Percentiles rank a stretch among this genome's conserved stretches.
Conservation (phyloP, 805 yeast species). For the Schwanniomyces occidentalis region DNA sequence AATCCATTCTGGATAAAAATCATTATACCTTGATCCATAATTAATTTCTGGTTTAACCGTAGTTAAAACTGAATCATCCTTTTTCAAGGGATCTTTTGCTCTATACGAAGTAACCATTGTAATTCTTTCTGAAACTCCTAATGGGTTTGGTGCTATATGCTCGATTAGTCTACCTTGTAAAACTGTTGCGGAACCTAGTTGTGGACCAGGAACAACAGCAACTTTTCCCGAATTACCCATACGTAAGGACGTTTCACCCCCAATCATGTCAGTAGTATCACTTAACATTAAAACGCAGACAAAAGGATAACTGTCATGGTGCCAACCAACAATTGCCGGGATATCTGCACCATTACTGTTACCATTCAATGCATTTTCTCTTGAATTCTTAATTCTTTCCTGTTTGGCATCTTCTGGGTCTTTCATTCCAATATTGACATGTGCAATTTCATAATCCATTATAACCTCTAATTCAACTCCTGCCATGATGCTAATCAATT, state of each 20-base stretch:
- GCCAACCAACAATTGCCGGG: constrained; percentile 65
- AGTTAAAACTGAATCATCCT: constrained; percentile 32
- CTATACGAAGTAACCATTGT: constrained; percentile 45
- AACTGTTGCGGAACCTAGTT: constrained; percentile 37
- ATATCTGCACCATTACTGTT: constrained; percentile 34
- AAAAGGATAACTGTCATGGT: constrained; percentile 61
- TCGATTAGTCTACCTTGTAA: constrained; percentile 42
- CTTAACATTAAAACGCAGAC: constrained; percentile 65
- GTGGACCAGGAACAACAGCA: constrained; percentile 27
- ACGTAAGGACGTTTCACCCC: constrained; percentile 59
- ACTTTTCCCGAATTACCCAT: constrained; percentile 37
- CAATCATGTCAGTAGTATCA: constrained; percentile 58
- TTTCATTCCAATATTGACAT: constrained; percentile 50
- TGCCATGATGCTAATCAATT: constrained; percentile 56
- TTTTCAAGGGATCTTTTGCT: constrained; percentile 27
- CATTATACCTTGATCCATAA: constrained; percentile 33
- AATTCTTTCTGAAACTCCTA: constrained; percentile 36
- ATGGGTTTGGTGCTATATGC: constrained; percentile 42
- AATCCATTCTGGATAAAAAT: constrained; percentile 41
- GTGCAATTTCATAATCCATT: constrained; percentile 62
- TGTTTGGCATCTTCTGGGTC: constrained; percentile 31
- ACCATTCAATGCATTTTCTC: constrained; percentile 16
- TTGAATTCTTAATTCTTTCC: constrained; percentile 17
- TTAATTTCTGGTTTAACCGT: constrained; percentile 43
- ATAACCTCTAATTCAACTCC: constrained; percentile 54